Evolutionary conservation across 2,329 filamentous ascomycete species (phyloP).

Genomic region (Rachicladosporium sp.): DNA sequence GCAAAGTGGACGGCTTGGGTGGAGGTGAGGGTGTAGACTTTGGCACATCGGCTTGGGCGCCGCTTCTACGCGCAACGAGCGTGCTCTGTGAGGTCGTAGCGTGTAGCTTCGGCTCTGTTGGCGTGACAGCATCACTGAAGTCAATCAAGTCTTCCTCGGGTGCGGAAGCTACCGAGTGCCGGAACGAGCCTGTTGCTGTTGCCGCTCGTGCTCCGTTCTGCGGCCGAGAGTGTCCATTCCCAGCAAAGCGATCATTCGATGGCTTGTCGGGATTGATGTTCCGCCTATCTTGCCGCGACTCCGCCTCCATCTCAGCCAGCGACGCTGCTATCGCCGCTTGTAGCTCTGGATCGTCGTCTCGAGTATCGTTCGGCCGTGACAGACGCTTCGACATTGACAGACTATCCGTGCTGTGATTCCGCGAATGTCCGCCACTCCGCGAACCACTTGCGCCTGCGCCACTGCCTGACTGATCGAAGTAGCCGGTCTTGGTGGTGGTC

Average conservation of each 20-base stretch:
- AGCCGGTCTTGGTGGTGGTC: conserved; percentile 53
- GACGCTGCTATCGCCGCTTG: conserved; percentile 37
- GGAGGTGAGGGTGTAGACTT: conserved; percentile 21
- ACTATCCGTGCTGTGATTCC: conserved; percentile 19
- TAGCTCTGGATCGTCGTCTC: conserved; percentile 36
- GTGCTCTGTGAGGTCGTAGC: conserved; percentile 4
- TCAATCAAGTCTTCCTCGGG: conserved; percentile 34
- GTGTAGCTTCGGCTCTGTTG: conserved; percentile 18
- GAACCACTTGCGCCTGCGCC: conserved; percentile 19
- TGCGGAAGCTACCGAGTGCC: conserved; percentile 6
- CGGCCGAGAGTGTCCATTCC: background rate
- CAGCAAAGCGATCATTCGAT: no score
- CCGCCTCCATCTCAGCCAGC: conserved; percentile 31
- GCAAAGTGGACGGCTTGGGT: conserved; percentile 25
- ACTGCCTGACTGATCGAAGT: conserved; percentile 54
- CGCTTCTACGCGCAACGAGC: conserved; percentile 1
- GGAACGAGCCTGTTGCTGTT: conserved; percentile 1
- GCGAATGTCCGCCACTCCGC: conserved; percentile 18
- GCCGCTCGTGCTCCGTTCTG: conserved; percentile 1
- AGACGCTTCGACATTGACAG: conserved; percentile 20
- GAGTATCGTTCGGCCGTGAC: conserved; percentile 21
- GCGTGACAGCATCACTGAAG: conserved; percentile 26
- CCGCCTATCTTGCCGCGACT: conserved; percentile 22
- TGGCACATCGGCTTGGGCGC: conserved; percentile 14
- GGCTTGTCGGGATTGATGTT: conserved; percentile 25